Conservation (phyloP, 169 alveolate genomes). For the Blepharisma undulans region DNA sequence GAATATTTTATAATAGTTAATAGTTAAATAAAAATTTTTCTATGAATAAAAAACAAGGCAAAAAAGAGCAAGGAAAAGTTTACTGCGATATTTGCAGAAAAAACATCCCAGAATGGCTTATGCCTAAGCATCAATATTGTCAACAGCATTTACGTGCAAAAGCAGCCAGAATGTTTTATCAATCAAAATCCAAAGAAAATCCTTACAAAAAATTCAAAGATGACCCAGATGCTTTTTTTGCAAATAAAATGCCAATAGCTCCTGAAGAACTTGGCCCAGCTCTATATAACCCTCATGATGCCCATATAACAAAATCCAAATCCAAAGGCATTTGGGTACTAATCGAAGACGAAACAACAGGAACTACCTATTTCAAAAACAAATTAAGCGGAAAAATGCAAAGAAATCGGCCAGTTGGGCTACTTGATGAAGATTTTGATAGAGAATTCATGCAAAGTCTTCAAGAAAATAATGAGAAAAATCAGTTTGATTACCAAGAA, state of each 20-base stretch:
- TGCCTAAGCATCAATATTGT: not conserved
- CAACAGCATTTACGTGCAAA: not conserved
- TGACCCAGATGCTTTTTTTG: not conserved
- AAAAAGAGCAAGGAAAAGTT: not conserved
- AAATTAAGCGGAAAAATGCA: conserved; percentile 5
- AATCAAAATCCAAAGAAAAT: not conserved
- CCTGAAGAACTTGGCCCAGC: not conserved
- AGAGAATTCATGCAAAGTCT: not conserved
- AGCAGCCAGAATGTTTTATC: conserved; percentile 11
- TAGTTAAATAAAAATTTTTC: not conserved
- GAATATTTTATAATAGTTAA: conserved; percentile 24
- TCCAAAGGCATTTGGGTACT: not conserved
- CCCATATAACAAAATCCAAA: not conserved
- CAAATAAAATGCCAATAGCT: not conserved
- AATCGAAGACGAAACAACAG: not conserved
- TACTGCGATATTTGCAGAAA: not conserved
- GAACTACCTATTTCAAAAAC: not conserved
- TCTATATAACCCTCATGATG: not conserved
- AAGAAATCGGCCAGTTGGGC: not conserved
- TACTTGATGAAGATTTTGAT: not conserved
- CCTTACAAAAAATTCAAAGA: not conserved
- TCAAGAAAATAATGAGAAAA: not conserved
- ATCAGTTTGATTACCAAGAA: not conserved
- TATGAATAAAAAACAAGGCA: not conserved
- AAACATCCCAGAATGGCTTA: not conserved